phyloP scores from a whole-genome alignment of 176 grass and related monocot genomes.

The Triticum aestivum region DNA sequence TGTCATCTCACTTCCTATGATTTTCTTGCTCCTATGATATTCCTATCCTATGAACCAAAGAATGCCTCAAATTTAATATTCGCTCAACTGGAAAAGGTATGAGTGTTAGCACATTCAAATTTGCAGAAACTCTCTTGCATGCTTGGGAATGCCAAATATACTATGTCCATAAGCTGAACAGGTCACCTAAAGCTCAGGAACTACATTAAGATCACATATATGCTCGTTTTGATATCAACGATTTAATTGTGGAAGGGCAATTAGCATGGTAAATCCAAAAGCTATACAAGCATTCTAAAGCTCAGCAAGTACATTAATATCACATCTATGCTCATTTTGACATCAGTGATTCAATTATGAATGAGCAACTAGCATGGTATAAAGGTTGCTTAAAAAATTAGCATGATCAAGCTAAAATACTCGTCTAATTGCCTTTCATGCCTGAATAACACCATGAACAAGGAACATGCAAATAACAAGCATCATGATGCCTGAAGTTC shows the following conservation, averaged over 20 bases:
- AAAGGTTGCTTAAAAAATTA: neutral
- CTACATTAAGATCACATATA: neutral
- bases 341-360: neutral
- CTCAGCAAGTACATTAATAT: neutral
- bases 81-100: too few relatives aligned
- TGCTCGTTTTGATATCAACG: neutral
- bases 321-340: neutral
- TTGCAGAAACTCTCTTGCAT: neutral
- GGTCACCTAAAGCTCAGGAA: neutral
- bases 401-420: neutral
- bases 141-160: neutral
- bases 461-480: neutral
- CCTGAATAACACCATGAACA: neutral
- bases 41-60: too few relatives aligned
- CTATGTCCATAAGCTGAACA: too few relatives aligned
- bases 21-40: too few relatives aligned
- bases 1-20: too few relatives aligned
- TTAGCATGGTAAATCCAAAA: neutral
- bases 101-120: neutral
- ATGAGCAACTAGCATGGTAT: neutral
- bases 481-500: neutral
- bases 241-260: neutral
- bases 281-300: neutral
- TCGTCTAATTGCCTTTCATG: neutral
- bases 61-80: neutral